Conservation (phyloP, 768 basidiomycete species). For the Pholiota microspora region DNA sequence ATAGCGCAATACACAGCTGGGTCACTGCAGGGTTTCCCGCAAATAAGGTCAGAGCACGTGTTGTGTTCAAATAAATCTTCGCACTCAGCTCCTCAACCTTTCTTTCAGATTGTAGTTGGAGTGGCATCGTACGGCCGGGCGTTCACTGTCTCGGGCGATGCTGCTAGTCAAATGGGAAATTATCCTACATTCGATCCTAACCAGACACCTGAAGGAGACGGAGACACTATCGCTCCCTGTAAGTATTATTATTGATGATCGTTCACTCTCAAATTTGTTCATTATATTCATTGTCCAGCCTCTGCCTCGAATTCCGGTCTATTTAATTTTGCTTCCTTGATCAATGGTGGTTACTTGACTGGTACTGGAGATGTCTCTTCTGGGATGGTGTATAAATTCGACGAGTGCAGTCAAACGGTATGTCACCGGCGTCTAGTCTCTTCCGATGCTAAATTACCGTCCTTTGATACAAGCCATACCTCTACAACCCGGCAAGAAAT, state of each 20-base stretch:
- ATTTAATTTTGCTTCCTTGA: constrained; percentile 55
- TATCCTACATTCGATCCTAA: constrained; percentile 41
- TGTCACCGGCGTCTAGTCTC: too few relatives aligned
- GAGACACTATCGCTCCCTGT: constrained; percentile 28
- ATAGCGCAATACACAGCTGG: constrained; percentile 73
- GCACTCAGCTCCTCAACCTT: neutral
- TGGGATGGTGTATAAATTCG: constrained; percentile 49
- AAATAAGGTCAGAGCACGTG: constrained; percentile 24
- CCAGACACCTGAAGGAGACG: constrained; percentile 44
- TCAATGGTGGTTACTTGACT: constrained; percentile 47
- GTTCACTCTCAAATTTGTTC: constrained; percentile 2
- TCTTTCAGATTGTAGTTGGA: constrained; percentile 63
- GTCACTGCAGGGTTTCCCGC: constrained; percentile 71
- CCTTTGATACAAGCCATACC: constrained; percentile 44
- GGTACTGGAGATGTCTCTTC: constrained; percentile 35
- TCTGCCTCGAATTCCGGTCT: constrained; percentile 34
- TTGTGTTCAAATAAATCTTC: too few relatives aligned
- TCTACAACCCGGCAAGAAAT: constrained; percentile 50
- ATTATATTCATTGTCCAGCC: neutral
- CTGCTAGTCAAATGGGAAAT: constrained; percentile 33
- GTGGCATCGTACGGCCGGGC: constrained; percentile 81
- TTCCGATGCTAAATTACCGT: neutral
- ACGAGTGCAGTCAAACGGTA: constrained; percentile 70
- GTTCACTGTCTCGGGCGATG: constrained; percentile 42
- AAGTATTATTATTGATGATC: constrained; percentile 28